These are phyloP conservation scores for Cutaneotrichosporon sp. DNA, from an alignment of 1,284 basidiomycete species.

Conservation along the genomic window DNA sequence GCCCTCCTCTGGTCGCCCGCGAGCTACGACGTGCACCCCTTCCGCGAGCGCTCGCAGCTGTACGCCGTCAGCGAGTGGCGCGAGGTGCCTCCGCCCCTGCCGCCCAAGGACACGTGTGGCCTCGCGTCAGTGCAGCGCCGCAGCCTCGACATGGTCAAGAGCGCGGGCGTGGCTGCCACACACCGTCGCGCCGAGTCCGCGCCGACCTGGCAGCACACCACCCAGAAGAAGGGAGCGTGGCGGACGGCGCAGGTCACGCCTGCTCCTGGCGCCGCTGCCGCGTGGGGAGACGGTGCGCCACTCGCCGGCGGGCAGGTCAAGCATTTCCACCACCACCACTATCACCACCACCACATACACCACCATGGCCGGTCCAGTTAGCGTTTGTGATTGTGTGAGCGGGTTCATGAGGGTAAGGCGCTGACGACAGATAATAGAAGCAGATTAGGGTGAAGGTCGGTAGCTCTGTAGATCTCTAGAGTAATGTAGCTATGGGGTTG, in stretches of 20 bases:
- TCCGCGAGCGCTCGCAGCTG: neutral
- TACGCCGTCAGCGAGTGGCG: neutral
- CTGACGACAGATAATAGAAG: too few species aligned
- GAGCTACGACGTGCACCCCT: neutral
- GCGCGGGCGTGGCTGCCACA: neutral
- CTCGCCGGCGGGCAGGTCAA: neutral
- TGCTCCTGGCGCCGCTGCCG: neutral
- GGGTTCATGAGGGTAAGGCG: too few species aligned
- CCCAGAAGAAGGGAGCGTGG: neutral
- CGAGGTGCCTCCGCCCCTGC: neutral
- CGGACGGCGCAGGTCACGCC: neutral
- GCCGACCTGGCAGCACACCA: neutral
- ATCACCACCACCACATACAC: neutral
- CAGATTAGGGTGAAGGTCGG: too few species aligned
- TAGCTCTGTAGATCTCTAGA: too few species aligned
- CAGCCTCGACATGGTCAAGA: neutral
- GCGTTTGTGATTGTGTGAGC: neutral
- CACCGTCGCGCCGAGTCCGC: neutral
- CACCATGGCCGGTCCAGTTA: neutral
- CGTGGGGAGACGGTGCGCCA: neutral
- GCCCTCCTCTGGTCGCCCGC: neutral
- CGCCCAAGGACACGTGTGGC: neutral
- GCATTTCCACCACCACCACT: neutral
- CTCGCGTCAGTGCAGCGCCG: neutral
- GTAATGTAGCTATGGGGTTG: too few species aligned